Base-by-base conservation (phyloP, 2,329 filamentous ascomycete genomes). In the Colletotrichum costaricense region DNA sequence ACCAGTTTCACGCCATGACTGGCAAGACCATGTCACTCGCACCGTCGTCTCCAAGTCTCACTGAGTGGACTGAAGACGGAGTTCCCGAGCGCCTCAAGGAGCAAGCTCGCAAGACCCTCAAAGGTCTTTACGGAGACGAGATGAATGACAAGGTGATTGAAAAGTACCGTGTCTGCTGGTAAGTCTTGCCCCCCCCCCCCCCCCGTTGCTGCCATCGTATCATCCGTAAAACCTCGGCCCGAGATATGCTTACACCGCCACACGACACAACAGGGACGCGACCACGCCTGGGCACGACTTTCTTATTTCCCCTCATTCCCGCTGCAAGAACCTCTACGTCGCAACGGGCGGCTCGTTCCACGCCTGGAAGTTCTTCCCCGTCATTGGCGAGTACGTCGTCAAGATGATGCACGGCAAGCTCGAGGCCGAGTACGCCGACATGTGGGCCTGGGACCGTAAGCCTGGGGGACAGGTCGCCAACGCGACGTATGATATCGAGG, bases 311-410 rank as follows among this genome's bases (percentile, higher is more conserved):
- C 86, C 89, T 2, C 84, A 89, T 73, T 80, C 84, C 6, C 80
- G 84, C 76, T 90, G 74, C 72, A 76, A 78, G 52, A 89, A 89
- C 72, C 80, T 93, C 16, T 92, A 88, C 79, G 79, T 93, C 28
- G 91, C 90, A 0, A 88, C 88, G 0, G 90, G 89, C 14, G 91
- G 91, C 1, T 92, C 89, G 14, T 91, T 92, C 75, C 91, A 93
- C 78, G 87, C 88, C 35, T 92, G 88, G 86, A 92, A 93, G 79
- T 92, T 93, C 77, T 82, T 93, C 30, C 90, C 90, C 1, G 88
- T 88, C 28, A 88, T 91, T 75, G 90, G 91, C 4, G 87, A 88
- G 71, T 92, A 92, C 79, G 83, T 90, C 69, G 82, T 84, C 35
- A 84, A 89, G 75, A 84, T 87, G 82, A 78, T 87, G 77, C 78